These are phyloP conservation scores for Inga leiocalycina DNA, from an alignment of 306 rosid genomes.

Conservation along the genomic window DNA sequence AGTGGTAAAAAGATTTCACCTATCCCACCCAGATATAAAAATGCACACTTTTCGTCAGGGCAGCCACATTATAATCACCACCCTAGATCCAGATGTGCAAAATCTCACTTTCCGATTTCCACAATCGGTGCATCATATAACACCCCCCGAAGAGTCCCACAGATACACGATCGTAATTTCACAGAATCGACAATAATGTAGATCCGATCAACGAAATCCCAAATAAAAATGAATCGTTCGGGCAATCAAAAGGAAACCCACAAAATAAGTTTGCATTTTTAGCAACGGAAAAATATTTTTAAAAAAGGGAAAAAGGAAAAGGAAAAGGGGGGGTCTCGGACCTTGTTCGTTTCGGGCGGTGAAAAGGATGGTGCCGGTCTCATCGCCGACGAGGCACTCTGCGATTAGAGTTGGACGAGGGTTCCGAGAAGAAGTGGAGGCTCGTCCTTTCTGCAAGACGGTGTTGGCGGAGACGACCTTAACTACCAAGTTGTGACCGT, in stretches of 20 bases:
- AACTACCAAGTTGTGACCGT: constrained; percentile 73
- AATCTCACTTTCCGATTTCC: constrained; percentile 12
- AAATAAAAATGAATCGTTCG: neutral
- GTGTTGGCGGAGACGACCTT: constrained; percentile 65
- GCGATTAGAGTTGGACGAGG: constrained; percentile 82
- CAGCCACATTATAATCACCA: neutral
- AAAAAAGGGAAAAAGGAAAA: neutral
- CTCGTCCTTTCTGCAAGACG: constrained; percentile 72
- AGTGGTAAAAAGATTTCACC: neutral
- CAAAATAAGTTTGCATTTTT: neutral
- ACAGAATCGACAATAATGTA: neutral
- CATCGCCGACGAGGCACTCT: constrained; percentile 86
- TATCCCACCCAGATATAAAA: neutral
- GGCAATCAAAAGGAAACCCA: neutral
- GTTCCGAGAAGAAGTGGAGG: constrained; percentile 59
- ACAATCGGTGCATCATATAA: neutral
- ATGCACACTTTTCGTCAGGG: neutral
- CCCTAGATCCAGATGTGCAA: neutral
- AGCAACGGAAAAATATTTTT: neutral
- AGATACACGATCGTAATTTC: neutral
- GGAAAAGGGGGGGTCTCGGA: neutral
- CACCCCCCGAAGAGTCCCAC: neutral
- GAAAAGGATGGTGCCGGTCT: constrained; percentile 76
- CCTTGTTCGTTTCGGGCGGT: constrained; percentile 94
- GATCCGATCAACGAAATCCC: constrained; percentile 23